Conservation (phyloP, 371 early-diverging fungal genomes). For the Neoconidiobolus thromboides region DNA sequence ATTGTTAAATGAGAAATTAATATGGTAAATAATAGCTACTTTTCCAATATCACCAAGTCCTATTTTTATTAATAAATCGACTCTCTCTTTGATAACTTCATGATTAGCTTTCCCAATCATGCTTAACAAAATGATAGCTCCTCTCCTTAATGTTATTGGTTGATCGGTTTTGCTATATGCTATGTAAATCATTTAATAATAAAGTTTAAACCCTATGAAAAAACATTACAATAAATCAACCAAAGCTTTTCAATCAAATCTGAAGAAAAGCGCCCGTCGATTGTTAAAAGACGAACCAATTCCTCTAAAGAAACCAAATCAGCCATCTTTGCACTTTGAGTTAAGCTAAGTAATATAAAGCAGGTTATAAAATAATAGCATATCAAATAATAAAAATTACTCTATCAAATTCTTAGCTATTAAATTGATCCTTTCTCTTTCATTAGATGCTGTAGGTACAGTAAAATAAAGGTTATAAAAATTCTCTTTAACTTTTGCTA, state of each 20-base stretch:
- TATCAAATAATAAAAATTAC: conserved; percentile 9
- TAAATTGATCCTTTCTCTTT: conserved; percentile 35
- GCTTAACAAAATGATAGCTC: conserved; percentile 76
- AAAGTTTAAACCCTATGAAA: background rate
- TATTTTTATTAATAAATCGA: conserved; percentile 58
- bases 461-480: conserved; percentile 64
- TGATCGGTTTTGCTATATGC: conserved; percentile 19
- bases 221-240: conserved; percentile 46
- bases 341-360: conserved; percentile 25
- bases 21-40: conserved; percentile 13
- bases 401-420: conserved; percentile 53
- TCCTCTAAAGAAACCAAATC: conserved; percentile 88
- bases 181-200: background rate
- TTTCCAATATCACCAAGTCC: conserved; percentile 73
- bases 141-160: conserved; percentile 51
- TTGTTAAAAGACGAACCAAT: conserved; percentile 53
- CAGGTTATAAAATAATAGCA: background rate
- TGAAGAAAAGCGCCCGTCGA: conserved; percentile 28
- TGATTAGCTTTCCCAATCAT: conserved; percentile 76
- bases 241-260: conserved; percentile 66
- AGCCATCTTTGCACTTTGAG: conserved; percentile 65
- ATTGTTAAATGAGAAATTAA: background rate
- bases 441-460: conserved; percentile 26
- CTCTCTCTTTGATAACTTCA: conserved; percentile 55
- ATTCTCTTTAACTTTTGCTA: conserved; percentile 54